Evolutionary conservation across 2,329 filamentous ascomycete genomes (phyloP), one percentile per base, ranked within the genome.

Genomic region (Chrysoporthe cubensis): DNA sequence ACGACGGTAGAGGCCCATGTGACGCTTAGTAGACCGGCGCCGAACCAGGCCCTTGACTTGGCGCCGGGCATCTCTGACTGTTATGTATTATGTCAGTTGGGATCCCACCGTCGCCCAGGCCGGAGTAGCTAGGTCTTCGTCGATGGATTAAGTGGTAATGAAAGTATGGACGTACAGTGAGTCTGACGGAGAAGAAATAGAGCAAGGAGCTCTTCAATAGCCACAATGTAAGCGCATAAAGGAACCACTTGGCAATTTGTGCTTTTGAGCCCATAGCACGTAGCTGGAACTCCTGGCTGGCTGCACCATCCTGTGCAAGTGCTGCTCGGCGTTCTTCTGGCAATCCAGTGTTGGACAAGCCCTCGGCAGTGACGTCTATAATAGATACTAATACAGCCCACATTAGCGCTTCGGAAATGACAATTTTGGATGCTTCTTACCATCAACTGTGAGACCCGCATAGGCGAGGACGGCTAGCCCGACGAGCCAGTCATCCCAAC

Each of bases 301-400:
- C 40, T 1, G 64, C 43, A 32, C 65, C 54, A 14, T 69, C 67
- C 2, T 54, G 26, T 9, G 60, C 67, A 5, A 89, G 76, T 0
- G 78, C 75, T 4, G 72, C 75, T 7, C 87, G 82, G 69, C 86
- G 74, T 26, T 79, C 80, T 16, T 82, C 77, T 2, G 85, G 84
- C 84, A 89, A 88, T 66, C 80, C 76, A 71, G 87, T 87, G 71
- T 88, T 88, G 26, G 86, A 84, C 2, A 88, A 76, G 0, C 86
- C 86, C 57, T 79, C 32, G 3, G 67, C 52, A 13, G 40, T 57
- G n/a, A 69, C 67, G 4, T 60, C 64, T 26, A 69, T 69, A 11
- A 63, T 26, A 8, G 59, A 69, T 1, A 66, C 67, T 54, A 34
- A 42, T 32, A 5, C 26, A 48, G 40, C 2, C 43, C 48, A 16